phyloP scores from a whole-genome alignment of 2,329 filamentous ascomycete genomes.

The Pyrenophora seminiperda region DNA sequence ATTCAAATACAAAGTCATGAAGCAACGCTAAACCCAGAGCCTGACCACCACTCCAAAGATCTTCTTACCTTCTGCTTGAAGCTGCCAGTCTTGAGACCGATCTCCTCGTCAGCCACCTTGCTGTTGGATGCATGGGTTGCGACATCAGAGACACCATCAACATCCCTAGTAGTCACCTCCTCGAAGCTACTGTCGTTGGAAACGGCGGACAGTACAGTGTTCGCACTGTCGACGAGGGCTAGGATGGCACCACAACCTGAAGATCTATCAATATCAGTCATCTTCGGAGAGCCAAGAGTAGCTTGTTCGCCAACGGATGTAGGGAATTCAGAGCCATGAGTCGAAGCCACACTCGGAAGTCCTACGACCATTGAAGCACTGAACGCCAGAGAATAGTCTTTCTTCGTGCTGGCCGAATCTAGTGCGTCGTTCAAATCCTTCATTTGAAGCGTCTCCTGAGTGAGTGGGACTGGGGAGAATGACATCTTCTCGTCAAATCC shows the following conservation, averaged over 20 bases:
- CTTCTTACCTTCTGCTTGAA: slow-evolving; percentile 24
- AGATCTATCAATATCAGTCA: slow-evolving; percentile 78
- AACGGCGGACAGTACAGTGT: slow-evolving; percentile 6
- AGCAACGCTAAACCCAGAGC: slow-evolving; percentile 10
- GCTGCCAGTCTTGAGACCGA: not conserved
- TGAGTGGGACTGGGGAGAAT: slow-evolving; percentile 8
- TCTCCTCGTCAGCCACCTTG: not conserved
- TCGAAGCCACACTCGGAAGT: slow-evolving; percentile 7
- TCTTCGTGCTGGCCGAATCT: not conserved
- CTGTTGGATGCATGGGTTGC: not conserved
- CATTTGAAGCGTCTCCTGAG: slow-evolving; percentile 9
- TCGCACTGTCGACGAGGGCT: slow-evolving; percentile 78
- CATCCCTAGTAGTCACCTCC: slow-evolving; percentile 3
- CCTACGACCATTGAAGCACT: not conserved
- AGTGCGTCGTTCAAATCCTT: slow-evolving; percentile 13
- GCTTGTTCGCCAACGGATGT: slow-evolving; percentile 43
- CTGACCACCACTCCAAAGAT: slow-evolving; percentile 20
- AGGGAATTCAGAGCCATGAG: slow-evolving; percentile 18
- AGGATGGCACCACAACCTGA: slow-evolving; percentile 90
- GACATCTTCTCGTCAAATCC: slow-evolving; percentile 25
- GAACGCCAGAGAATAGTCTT: not conserved
- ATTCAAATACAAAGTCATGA: slow-evolving; percentile 6
- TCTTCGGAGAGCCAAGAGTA: not conserved
- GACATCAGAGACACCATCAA: not conserved
- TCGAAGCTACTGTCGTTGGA: slow-evolving; percentile 23